These are phyloP conservation scores for Trifolium fragiferum DNA, from an alignment of 306 rosid species.

Conservation along the genomic window DNA sequence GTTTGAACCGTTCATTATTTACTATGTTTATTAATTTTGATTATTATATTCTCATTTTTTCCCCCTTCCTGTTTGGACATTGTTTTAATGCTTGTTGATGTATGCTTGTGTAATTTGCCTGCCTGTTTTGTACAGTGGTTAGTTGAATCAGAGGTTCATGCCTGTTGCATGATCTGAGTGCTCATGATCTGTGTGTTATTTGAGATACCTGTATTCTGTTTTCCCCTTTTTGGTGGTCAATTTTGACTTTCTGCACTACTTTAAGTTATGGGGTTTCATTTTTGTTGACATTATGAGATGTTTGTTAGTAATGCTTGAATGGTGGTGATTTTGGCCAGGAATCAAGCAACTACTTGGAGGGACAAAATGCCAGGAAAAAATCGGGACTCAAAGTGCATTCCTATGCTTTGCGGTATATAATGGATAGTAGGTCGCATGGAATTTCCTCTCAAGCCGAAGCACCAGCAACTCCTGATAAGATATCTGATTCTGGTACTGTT, in stretches of 20 bases:
- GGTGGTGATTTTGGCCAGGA: conserved; percentile 64
- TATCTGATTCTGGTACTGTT: conserved; percentile 66
- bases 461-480: conserved; percentile 83
- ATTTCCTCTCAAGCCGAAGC: conserved; percentile 66
- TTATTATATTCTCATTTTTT: not conserved
- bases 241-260: conserved; percentile 11
- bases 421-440: conserved; percentile 58
- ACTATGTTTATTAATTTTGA: not conserved
- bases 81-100: conserved; percentile 32
- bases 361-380: conserved; percentile 44
- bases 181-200: conserved; percentile 22
- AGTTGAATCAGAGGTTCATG: conserved; percentile 24
- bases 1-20: conserved; percentile 11
- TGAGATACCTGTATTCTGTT: not conserved
- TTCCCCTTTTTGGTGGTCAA: not conserved
- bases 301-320: conserved; percentile 41
- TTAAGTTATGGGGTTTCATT: not conserved
- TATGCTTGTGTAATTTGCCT: conserved; percentile 20
- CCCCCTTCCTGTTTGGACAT: conserved; percentile 5
- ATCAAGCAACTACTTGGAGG: conserved; percentile 55
- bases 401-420: conserved; percentile 82
- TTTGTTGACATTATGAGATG: not conserved
- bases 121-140: conserved; percentile 6
- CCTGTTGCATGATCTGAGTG: conserved; percentile 28
- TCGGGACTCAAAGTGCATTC: conserved; percentile 54